Conservation (phyloP, 2,329 filamentous ascomycete genomes). For the Nannizzia gypsea region DNA sequence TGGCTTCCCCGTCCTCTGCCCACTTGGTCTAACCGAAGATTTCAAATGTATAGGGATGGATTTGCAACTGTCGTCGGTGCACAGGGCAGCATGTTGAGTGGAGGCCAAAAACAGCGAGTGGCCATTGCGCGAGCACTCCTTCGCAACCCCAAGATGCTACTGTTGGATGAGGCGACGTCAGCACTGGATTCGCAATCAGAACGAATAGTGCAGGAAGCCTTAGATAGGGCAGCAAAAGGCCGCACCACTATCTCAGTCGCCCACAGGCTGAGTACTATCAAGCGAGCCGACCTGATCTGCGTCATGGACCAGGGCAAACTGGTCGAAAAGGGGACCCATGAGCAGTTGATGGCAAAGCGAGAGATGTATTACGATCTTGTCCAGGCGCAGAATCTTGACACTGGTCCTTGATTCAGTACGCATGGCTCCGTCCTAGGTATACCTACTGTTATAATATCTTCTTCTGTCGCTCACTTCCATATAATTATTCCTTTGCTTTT, state of each 20-base stretch:
- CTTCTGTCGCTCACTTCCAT: background rate
- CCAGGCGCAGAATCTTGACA: background rate
- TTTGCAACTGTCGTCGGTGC: background rate
- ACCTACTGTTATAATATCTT: background rate
- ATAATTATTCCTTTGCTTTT: background rate
- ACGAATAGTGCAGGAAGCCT: background rate
- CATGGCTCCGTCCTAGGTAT: background rate
- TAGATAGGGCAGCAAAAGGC: background rate
- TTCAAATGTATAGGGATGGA: background rate
- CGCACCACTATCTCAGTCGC: conserved; percentile 2
- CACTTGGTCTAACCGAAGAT: background rate
- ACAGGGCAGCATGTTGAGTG: background rate
- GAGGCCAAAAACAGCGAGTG: conserved; percentile 3
- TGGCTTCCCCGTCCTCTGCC: background rate
- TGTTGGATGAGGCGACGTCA: conserved; percentile 1
- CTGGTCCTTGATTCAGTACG: background rate
- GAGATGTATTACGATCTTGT: conserved; percentile 2
- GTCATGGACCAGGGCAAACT: conserved; percentile 4
- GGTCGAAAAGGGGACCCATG: background rate
- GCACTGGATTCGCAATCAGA: background rate
- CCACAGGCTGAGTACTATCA: background rate
- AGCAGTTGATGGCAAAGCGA: background rate
- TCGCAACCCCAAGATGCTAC: background rate
- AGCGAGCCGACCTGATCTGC: background rate
- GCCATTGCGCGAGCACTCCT: conserved; percentile 1